These are phyloP conservation scores for Hortaea sp. DNA, from an alignment of 2,329 filamentous ascomycete genomes.

Conservation along the genomic window DNA sequence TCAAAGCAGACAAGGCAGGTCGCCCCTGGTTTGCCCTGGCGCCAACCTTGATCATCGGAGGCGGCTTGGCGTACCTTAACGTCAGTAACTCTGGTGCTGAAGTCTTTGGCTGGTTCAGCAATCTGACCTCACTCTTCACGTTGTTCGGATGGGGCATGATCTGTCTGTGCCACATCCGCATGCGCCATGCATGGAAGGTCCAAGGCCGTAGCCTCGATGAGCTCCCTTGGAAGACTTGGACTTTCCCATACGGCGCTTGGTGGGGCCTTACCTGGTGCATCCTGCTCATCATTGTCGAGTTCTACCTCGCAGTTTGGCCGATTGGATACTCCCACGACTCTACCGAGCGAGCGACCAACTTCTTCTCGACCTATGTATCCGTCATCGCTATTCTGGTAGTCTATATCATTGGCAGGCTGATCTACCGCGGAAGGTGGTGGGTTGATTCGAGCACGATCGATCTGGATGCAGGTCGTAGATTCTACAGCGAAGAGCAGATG, in stretches of 20 bases:
- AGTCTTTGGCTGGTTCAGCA: constrained; percentile 29
- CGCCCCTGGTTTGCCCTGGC: constrained; percentile 28
- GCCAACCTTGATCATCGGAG: constrained; percentile 19
- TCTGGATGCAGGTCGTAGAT: constrained; percentile 24
- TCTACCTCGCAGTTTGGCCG: constrained; percentile 40
- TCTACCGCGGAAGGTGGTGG: constrained; percentile 30
- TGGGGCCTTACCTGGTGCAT: constrained; percentile 37
- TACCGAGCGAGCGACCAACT: constrained; percentile 27
- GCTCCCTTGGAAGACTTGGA: constrained; percentile 35
- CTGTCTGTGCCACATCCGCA: constrained; percentile 55
- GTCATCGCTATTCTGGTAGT: constrained; percentile 34
- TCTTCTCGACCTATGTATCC: constrained; percentile 40
- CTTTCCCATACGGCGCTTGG: constrained; percentile 34
- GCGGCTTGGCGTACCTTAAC: constrained; percentile 28
- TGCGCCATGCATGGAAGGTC: constrained; percentile 50
- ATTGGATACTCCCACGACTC: constrained; percentile 17
- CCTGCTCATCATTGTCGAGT: constrained; percentile 37
- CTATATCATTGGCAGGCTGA: constrained; percentile 32
- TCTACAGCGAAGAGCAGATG: constrained; percentile 14
- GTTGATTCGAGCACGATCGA: constrained; percentile 25
- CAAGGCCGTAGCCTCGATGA: constrained; percentile 45
- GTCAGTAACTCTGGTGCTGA: constrained; percentile 24
- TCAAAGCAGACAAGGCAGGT: constrained; percentile 26
- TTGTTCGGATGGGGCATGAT: constrained; percentile 25
- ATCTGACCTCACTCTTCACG: constrained; percentile 26